Base-by-base conservation (phyloP, 768 basidiomycete species). In the Hemileccinum rubropunctum region DNA sequence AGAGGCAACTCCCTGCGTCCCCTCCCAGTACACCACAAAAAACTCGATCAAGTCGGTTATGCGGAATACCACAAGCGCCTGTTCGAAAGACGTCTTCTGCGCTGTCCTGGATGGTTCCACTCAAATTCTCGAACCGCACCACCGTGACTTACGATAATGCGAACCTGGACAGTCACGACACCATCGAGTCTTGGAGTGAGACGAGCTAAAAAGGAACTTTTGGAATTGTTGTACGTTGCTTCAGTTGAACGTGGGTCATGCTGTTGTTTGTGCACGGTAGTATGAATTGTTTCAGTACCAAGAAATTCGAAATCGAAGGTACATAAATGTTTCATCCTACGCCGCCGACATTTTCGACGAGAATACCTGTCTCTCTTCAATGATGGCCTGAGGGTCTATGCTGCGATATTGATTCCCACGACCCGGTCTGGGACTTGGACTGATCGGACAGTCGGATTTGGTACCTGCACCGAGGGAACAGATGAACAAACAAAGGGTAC, bases 141-240 rank as follows among this genome's bases (percentile, higher is more conserved):
- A 33, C 14, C 20, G 13, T 40, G 12, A 28, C 17, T 21, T 41
- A 20, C 10, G 47, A 54, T 47, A 56, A 51, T 23, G 45, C 32
- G 9, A 46, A 45, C 21, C 8, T 44, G 49, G 37, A 50, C 40
- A 65, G 60, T 47, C 59, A 59, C 28, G 70, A 71, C 51, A 72
- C 56, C 32, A 74, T 73, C 28, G 70, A 73, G 48, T 73, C 69
- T 30, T 74, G 73, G 73, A 47, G 58, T n/a, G 57, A 58, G 40
- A 18, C 13, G 32, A 18, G 45, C 17, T 51, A 42, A 49, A 26
- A 41, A 28, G 13, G 4, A 23, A 23, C 3, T 18, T 39, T 32
- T 7, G 4, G 13, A 26, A 27, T 6, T 11, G 36, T 18, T 32
- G 28, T 14, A 10, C 7, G n/a, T 50, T 55, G 47, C 53, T 57